Conservation (phyloP, 2,329 filamentous ascomycete genomes). For the Colletotrichum lindemuthianum region DNA sequence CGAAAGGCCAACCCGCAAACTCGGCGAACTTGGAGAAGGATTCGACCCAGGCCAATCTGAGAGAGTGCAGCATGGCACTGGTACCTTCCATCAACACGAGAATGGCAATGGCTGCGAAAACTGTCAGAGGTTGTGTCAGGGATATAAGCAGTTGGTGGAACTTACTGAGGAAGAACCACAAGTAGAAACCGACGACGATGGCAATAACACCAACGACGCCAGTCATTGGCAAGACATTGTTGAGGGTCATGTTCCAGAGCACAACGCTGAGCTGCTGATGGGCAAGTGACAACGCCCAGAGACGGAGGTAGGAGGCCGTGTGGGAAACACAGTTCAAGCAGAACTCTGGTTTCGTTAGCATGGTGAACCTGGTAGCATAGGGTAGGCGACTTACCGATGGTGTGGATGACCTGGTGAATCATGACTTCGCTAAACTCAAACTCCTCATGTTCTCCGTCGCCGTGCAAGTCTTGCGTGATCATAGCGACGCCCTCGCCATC, state of each 20-base stretch:
- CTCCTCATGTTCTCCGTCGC: conserved; percentile 87
- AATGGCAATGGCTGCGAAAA: conserved; percentile 59
- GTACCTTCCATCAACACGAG: conserved; percentile 96
- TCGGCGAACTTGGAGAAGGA: conserved; percentile 98
- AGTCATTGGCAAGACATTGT: conserved; percentile 73
- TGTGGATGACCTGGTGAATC: conserved; percentile 99
- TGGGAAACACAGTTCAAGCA: conserved; percentile 99
- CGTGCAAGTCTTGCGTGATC: conserved; percentile 84
- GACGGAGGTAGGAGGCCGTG: conserved; percentile 96
- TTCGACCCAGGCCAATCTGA: conserved; percentile 95
- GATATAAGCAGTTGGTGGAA: neutral
- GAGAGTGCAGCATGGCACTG: conserved; percentile 92
- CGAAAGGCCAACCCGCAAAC: conserved; percentile 86
- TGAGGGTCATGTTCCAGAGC: conserved; percentile 95
- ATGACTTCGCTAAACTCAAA: conserved; percentile 98
- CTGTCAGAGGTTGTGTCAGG: conserved; percentile 6
- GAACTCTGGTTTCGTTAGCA: conserved; percentile 74
- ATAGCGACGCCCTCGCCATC: conserved; percentile 87
- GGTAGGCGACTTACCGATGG: conserved; percentile 77
- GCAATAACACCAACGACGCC: conserved; percentile 79
- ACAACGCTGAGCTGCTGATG: conserved; percentile 98
- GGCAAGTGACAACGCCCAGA: conserved; percentile 96
- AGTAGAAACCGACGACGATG: conserved; percentile 82
- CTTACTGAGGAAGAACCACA: conserved; percentile 87
- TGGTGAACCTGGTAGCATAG: neutral